Percentiles rank a stretch among this genome's conserved stretches.
These are phyloP conservation scores for Aspergillus ruber DNA, from an alignment of 2,329 filamentous ascomycete species.

Conservation along the genomic window DNA sequence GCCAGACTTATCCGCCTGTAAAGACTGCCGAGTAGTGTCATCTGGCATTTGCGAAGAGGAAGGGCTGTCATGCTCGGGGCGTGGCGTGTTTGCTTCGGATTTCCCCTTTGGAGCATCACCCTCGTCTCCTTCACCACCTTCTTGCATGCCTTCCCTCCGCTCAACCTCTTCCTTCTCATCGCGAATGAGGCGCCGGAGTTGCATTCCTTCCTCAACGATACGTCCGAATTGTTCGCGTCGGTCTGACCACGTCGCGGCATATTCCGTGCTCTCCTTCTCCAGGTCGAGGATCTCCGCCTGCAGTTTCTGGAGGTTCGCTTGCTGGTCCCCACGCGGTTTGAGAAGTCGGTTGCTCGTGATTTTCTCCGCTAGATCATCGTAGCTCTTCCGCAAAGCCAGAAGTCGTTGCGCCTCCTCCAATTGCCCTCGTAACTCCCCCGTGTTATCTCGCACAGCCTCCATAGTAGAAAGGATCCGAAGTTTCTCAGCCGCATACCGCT, in stretches of 20 bases:
- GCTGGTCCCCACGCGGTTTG: constrained; percentile 76
- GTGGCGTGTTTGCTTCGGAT: constrained; percentile 43
- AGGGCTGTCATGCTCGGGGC: constrained; percentile 41
- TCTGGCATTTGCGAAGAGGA: constrained; percentile 32
- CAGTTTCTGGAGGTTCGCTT: constrained; percentile 69
- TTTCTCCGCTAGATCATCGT: constrained; percentile 80
- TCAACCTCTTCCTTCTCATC: constrained; percentile 96
- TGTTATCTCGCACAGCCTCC: constrained; percentile 69
- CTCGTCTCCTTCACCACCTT: constrained; percentile 53
- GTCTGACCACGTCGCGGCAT: constrained; percentile 77
- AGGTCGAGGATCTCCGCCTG: constrained; percentile 83
- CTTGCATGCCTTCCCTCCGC: constrained; percentile 72
- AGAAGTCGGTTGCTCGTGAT: constrained; percentile 77
- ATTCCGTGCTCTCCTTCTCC: constrained; percentile 74
- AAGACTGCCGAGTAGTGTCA: constrained; percentile 21
- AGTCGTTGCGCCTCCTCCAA: constrained; percentile 70
- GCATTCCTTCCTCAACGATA: constrained; percentile 87
- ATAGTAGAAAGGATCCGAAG: constrained; percentile 71
- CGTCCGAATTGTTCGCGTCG: constrained; percentile 77
- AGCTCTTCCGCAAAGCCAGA: constrained; percentile 71
- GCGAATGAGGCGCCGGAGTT: constrained; percentile 75
- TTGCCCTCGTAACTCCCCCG: constrained; percentile 63
- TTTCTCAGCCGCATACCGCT: constrained; percentile 76
- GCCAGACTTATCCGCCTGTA: constrained; percentile 28
- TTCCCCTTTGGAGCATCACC: constrained; percentile 45